Evolutionary conservation across 179 eudicot species (phyloP), one percentile per base, ranked within the genome.

Genomic region (Gypsophila paniculata): DNA sequence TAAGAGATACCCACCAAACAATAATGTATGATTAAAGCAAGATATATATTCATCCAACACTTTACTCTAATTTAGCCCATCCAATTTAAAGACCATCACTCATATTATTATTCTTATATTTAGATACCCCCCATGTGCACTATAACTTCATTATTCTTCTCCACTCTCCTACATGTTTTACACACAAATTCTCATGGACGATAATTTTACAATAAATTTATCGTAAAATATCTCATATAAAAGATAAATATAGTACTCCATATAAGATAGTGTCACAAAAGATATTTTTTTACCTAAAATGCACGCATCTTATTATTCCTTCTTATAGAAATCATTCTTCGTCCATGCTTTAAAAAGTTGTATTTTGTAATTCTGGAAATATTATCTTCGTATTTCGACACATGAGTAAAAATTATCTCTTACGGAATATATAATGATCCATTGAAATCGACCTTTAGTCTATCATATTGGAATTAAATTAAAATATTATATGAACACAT

Each of bases 1-100:
- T 71, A 77, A 72, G 68, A 67, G 72, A 74, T 75, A 13, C 69
- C 82, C 72, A 78, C 78, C 78, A 67, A 49, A 79, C 65, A 60
- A 55, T 48, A 71, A 51, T 68, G 55, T 69, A 75, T 74, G 74
- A 78, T 78, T 78, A 73, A 73, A 74, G 77, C 77, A 61, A 39
- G 29, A 26, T 8, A 52, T 15, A 54, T 25, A 77, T 48, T 29
- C 57, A 59, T 66, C 25, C 69, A 57, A 19, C 67, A 69, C 54
- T 64, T 61, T 52, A 54, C 73, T 58, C 74, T 2, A 71, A 72
- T 61, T 17, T 72, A 72, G 68, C 44, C 68, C 59, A 60, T 59
- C 75, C 62, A 59, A 15, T 18, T 22, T 5, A 72, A 60, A 72
- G 57, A 49, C 22, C 46, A 49, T 21, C 10, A 61, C 1, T 66